These are phyloP conservation scores for Linum lewisii DNA, from an alignment of 345 rosid species.

Conservation along the genomic window DNA sequence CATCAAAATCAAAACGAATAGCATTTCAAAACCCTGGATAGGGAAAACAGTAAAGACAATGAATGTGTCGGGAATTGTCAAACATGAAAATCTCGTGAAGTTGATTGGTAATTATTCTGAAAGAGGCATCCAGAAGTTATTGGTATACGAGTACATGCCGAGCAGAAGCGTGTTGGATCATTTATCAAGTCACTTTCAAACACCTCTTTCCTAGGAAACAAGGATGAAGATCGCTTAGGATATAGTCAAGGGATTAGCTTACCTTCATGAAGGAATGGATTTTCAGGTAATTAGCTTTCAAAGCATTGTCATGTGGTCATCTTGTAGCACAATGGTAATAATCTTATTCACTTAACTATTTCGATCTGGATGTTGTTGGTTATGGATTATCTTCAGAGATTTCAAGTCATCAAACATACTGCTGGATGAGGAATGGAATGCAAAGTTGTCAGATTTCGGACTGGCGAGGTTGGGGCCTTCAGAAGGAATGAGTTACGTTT, in stretches of 20 bases:
- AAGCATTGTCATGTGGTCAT: neutral
- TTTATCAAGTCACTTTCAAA: constrained; percentile 46
- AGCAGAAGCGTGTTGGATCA: constrained; percentile 90
- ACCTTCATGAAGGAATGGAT: constrained; percentile 90
- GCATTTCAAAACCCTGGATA: neutral
- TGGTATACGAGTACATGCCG: too few species aligned
- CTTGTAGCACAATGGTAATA: neutral
- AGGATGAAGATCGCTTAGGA: constrained; percentile 79
- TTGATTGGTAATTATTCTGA: too few species aligned
- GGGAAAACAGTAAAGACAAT: neutral
- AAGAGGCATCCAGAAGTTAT: too few species aligned
- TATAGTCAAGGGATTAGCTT: constrained; percentile 78
- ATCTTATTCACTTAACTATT: neutral
- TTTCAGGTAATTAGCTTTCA: constrained; percentile 57
- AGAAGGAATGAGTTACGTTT: constrained; percentile 79
- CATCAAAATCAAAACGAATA: neutral
- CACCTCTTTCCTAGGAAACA: constrained; percentile 62
- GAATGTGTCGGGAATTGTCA: too few species aligned
- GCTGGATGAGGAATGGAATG: constrained; percentile 85
- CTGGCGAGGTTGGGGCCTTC: constrained; percentile 93
- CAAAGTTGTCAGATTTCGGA: constrained; percentile 90
- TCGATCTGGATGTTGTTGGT: constrained; percentile 1
- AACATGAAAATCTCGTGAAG: too few species aligned
- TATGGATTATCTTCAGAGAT: constrained; percentile 86
- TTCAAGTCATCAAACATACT: constrained; percentile 93